Evolutionary conservation across 768 basidiomycete species (phyloP), one percentile per base, ranked within the genome.

Genomic region (Nidula microcarpa): DNA sequence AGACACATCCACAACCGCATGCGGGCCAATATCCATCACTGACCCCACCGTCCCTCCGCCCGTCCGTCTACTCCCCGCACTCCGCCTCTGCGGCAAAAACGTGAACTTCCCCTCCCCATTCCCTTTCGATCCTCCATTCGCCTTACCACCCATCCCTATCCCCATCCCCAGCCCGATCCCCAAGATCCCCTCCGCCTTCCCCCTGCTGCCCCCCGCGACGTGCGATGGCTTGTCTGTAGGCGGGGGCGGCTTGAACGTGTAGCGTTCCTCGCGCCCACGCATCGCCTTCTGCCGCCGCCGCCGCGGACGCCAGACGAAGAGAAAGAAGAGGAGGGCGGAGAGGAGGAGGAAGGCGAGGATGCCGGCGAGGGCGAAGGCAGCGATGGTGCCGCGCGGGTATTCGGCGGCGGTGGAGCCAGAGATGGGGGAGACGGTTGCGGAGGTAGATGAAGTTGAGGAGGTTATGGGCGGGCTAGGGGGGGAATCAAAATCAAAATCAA

Each of bases 301-400:
- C 10, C 76, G 79, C 11, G 82, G 79, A 9, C 83, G 78, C 49
- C 77, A 70, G 49, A 80, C 64, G 48, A 74, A 69, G 53, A 75
- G 70, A 57, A 70, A 79, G 55, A 76, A 74, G 1, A 82, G 61
- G 11, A 66, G 35, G 32, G 72, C 65, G 46, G 69, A 68, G 7
- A 77, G 53, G 4, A 83, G 54, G 32, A 85, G 50, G 59, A 82
- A 71, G 30, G 77, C 74, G 7, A 89, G 68, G 16, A 82, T 63
- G 17, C 76, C 74, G 2, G 81, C 85, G 2, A 90, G 72, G 8
- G 75, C 77, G 33, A 87, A 70, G 0, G 86, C 88, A 16, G 86
- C 87, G 51, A 88, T 81, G 1, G 86, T 83, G 43, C 87, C 86
- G 55, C 69, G 69, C 1, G 79, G 54, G 16, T 74, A 67, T 1